Conservation (phyloP, 345 rosid genomes). For the Angophora floribunda region DNA sequence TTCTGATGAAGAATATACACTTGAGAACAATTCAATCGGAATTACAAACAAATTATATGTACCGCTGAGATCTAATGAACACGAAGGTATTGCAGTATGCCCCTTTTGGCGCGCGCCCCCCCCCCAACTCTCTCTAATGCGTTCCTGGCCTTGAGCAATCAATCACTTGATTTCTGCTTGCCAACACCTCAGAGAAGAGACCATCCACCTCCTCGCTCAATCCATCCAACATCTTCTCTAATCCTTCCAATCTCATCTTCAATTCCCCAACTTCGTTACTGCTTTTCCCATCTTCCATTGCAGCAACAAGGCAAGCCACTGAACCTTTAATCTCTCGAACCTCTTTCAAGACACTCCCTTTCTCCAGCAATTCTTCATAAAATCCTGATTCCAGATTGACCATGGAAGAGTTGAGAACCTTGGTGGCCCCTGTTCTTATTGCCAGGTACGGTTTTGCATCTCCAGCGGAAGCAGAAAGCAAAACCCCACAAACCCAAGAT, state of each 20-base stretch:
- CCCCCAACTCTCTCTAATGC: background rate
- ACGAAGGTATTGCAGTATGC: background rate
- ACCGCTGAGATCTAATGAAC: background rate
- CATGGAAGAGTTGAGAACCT: slow-evolving; percentile 8
- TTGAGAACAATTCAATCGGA: background rate
- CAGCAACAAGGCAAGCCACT: slow-evolving; percentile 23
- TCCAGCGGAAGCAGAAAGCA: slow-evolving; percentile 30
- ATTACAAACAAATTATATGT: background rate
- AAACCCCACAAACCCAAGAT: slow-evolving; percentile 31
- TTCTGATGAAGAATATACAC: background rate
- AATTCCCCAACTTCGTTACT: slow-evolving; percentile 24
- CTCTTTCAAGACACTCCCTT: slow-evolving; percentile 23
- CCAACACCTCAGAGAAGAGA: slow-evolving; percentile 34
- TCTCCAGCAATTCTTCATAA: slow-evolving; percentile 3
- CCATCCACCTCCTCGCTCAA: slow-evolving; percentile 28
- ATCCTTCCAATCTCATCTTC: slow-evolving; percentile 17
- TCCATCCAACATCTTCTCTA: slow-evolving; percentile 30
- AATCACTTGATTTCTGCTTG: slow-evolving; percentile 39
- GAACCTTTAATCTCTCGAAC: slow-evolving; percentile 38
- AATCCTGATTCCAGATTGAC: slow-evolving; percentile 12
- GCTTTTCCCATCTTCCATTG: slow-evolving; percentile 6
- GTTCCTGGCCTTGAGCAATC: slow-evolving; percentile 14
- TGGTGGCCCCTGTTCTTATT: slow-evolving; percentile 8
- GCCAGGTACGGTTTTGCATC: slow-evolving; percentile 25
- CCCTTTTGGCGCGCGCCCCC: background rate